phyloP scores from a whole-genome alignment of 2,329 filamentous ascomycete species.

The Cladophialophora immunda region DNA sequence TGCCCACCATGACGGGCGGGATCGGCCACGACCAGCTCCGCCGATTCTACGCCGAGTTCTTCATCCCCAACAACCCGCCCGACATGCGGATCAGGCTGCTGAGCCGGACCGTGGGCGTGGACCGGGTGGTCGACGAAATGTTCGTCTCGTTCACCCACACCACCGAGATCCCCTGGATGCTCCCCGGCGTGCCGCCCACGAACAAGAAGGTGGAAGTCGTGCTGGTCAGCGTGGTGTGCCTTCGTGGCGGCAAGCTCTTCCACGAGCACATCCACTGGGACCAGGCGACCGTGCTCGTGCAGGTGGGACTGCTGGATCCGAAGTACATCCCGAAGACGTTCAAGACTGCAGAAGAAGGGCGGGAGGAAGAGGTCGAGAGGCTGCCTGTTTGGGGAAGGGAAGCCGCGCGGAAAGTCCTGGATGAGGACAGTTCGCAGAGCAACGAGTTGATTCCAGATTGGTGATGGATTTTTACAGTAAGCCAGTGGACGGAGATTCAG shows the following conservation, averaged over 20 bases:
- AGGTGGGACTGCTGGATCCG: conserved; percentile 66
- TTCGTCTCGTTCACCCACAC: conserved; percentile 66
- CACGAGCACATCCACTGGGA: conserved; percentile 70
- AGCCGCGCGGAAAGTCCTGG: conserved; percentile 50
- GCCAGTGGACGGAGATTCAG: neutral
- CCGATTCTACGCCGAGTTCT: conserved; percentile 66
- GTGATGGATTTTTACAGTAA: conserved; percentile 32
- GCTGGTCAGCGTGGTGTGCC: conserved; percentile 64
- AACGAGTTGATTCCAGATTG: conserved; percentile 44
- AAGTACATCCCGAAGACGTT: conserved; percentile 61
- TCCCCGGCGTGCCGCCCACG: conserved; percentile 66
- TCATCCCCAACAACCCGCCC: conserved; percentile 61
- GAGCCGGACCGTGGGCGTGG: conserved; percentile 65
- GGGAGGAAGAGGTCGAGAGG: conserved; percentile 46
- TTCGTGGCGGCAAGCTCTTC: conserved; percentile 63
- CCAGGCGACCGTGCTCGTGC: conserved; percentile 67
- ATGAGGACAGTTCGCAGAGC: conserved; percentile 50
- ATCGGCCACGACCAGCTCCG: conserved; percentile 52
- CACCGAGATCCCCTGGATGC: conserved; percentile 65
- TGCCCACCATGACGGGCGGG: conserved; percentile 53
- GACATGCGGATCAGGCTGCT: conserved; percentile 63
- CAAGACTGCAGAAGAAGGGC: conserved; percentile 44
- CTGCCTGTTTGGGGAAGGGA: conserved; percentile 53
- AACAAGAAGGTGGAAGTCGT: conserved; percentile 65
- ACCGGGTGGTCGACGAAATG: conserved; percentile 69